Conservation (phyloP, 73 alveolate genomes). For the Uronychia binucleata region DNA sequence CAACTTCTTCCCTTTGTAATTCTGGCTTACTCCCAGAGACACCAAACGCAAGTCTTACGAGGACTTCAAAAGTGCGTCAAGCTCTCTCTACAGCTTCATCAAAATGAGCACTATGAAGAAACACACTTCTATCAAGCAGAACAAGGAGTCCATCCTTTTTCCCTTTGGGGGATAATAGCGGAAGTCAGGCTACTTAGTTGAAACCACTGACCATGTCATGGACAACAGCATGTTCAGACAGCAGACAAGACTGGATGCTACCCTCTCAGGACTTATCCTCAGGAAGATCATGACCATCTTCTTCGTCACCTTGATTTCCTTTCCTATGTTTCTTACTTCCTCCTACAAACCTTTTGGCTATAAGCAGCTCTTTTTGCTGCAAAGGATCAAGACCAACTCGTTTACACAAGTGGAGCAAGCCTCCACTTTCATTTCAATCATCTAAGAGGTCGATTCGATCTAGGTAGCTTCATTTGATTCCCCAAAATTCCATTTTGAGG, state of each 20-base stretch:
- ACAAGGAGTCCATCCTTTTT: too few relatives aligned
- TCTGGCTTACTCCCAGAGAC: background rate
- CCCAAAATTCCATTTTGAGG: background rate
- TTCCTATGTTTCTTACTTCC: background rate
- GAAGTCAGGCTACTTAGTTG: too few relatives aligned
- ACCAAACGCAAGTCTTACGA: background rate
- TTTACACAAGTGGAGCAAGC: background rate
- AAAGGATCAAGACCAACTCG: background rate
- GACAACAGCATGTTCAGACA: too few relatives aligned
- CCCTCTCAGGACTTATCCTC: background rate
- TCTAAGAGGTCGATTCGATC: background rate
- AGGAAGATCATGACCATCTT: background rate
- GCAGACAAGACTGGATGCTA: background rate
- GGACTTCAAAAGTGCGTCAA: background rate
- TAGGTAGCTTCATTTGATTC: background rate
- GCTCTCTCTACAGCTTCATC: background rate
- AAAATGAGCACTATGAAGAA: background rate
- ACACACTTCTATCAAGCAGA: too few relatives aligned
- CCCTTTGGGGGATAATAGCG: too few relatives aligned
- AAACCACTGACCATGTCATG: too few relatives aligned
- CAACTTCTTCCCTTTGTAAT: too few relatives aligned
- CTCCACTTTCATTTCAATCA: background rate
- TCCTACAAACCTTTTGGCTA: background rate
- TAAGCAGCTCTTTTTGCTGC: background rate
- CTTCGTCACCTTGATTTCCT: background rate